phyloP scores from a whole-genome alignment of 2,329 filamentous ascomycete genomes.

The Ophiostoma sp. region DNA sequence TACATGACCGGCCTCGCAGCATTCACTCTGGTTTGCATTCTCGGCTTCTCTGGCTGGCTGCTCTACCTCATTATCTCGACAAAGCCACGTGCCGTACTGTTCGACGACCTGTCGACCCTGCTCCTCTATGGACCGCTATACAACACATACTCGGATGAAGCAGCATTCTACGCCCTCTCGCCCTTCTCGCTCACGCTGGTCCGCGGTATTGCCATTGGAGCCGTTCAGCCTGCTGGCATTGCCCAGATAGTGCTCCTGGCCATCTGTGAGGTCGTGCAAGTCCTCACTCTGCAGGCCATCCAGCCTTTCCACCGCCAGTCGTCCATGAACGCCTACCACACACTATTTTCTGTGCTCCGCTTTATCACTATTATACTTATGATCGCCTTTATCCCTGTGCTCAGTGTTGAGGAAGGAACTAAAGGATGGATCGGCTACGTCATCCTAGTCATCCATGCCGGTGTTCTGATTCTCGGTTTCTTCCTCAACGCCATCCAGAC shows the following conservation, averaged over 20 bases:
- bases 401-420: slow-evolving; percentile 69
- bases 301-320: slow-evolving; percentile 84
- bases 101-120: slow-evolving; percentile 87
- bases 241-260: slow-evolving; percentile 88
- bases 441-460: slow-evolving; percentile 78
- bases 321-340: slow-evolving; percentile 96
- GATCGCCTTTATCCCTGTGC: slow-evolving; percentile 76
- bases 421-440: slow-evolving; percentile 96
- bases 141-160: slow-evolving; percentile 94
- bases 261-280: slow-evolving; percentile 87
- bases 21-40: slow-evolving; percentile 65
- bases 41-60: slow-evolving; percentile 72
- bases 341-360: slow-evolving; percentile 71
- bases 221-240: slow-evolving; percentile 85
- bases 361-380: slow-evolving; percentile 71
- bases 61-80: slow-evolving; percentile 75
- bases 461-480: slow-evolving; percentile 84
- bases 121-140: slow-evolving; percentile 89
- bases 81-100: slow-evolving; percentile 77
- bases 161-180: slow-evolving; percentile 81
- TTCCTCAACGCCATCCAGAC: slow-evolving; percentile 89
- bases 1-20: slow-evolving; percentile 71
- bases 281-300: slow-evolving; percentile 83
- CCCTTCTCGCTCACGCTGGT: slow-evolving; percentile 80
- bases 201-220: slow-evolving; percentile 84